phyloP scores from a whole-genome alignment of 129 eudicot species.

The Chrysanthemum seticuspe region DNA sequence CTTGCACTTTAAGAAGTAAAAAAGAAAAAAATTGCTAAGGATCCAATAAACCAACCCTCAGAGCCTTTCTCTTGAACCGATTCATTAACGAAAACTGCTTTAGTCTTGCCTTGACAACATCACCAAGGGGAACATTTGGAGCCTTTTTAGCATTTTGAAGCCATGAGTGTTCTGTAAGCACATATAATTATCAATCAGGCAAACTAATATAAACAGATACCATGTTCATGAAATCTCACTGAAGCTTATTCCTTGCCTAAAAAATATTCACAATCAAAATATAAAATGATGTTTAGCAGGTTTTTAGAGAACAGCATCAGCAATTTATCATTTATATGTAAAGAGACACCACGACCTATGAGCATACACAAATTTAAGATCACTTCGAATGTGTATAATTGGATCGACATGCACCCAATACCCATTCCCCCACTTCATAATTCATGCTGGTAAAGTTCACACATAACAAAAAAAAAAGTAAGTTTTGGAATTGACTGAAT shows the following conservation, averaged over 20 bases:
- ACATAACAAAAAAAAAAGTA: too few relatives aligned
- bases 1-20: not conserved
- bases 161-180: slow-evolving; percentile 66
- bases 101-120: slow-evolving; percentile 81
- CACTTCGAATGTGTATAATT: too few relatives aligned
- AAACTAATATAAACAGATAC: not conserved
- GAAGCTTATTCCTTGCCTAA: too few relatives aligned
- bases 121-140: slow-evolving; percentile 90
- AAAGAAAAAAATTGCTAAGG: not conserved
- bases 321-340: too few relatives aligned
- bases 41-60: slow-evolving; percentile 54
- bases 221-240: not conserved
- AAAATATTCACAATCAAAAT: too few relatives aligned
- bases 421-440: too few relatives aligned
- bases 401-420: too few relatives aligned
- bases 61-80: slow-evolving; percentile 92
- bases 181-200: not conserved
- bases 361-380: too few relatives aligned
- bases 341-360: too few relatives aligned
- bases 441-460: too few relatives aligned
- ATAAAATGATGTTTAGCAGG: not conserved
- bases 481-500: too few relatives aligned
- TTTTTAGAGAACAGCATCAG: too few relatives aligned
- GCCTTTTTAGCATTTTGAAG: slow-evolving; percentile 87
- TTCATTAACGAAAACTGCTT: slow-evolving; percentile 96